These are phyloP conservation scores for Fusarium luffae DNA, from an alignment of 2,329 filamentous ascomycete species.

Conservation along the genomic window DNA sequence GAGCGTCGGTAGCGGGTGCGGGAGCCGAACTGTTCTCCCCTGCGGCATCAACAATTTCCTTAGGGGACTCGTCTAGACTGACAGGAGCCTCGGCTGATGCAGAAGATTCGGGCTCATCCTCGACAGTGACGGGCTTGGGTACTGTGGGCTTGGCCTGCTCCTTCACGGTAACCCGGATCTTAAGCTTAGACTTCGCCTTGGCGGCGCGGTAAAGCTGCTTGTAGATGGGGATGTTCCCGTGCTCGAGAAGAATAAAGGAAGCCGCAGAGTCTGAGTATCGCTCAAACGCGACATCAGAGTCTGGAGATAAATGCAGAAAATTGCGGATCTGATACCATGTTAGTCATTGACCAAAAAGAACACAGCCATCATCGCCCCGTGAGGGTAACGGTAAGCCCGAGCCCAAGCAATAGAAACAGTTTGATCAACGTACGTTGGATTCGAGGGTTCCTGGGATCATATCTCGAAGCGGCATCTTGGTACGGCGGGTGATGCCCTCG, in stretches of 20 bases:
- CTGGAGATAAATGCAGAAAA: conserved; percentile 50
- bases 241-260: conserved; percentile 82
- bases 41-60: conserved; percentile 26
- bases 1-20: conserved; percentile 34
- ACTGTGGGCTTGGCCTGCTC: conserved; percentile 39
- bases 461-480: conserved; percentile 90
- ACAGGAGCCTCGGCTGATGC: conserved; percentile 13
- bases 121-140: conserved; percentile 60
- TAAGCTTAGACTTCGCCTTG: conserved; percentile 98
- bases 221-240: conserved; percentile 83
- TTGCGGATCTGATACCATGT: conserved; percentile 49
- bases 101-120: conserved; percentile 60
- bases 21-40: conserved; percentile 30
- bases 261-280: conserved; percentile 94
- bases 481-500: conserved; percentile 79
- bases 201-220: conserved; percentile 97
- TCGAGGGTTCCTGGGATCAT: conserved; percentile 80
- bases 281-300: conserved; percentile 73
- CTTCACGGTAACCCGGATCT: conserved; percentile 75
- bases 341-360: conserved; percentile 9
- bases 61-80: conserved; percentile 28
- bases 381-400: not conserved
- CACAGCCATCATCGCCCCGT: not conserved
- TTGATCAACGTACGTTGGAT: conserved; percentile 76
- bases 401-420: not conserved